Evolutionary conservation across 306 rosid genomes (phyloP), one percentile per base, ranked within the genome.

Genomic region (Canavalia gladiata): DNA sequence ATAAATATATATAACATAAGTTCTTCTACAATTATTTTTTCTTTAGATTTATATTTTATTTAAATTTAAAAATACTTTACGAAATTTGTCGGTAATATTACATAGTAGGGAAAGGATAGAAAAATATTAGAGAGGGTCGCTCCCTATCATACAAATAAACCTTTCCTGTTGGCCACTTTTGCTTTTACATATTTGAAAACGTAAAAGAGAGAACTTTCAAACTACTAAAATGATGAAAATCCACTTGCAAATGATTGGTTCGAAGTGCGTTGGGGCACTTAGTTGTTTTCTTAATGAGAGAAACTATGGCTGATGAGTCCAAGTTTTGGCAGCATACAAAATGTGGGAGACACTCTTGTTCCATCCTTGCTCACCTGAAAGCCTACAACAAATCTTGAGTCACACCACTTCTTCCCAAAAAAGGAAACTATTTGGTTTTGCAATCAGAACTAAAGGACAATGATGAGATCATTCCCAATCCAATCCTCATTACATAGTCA

Each of bases 331-430:
- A 75, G 78, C 85, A 87, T 72, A 76, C 64, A 68, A 13, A 84
- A 76, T 66, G 92, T 92, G 98, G 97, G 90, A 77, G 87, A 88
- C 97, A 90, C 71, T 70, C 87, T 79, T 86, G 80, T 87, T 84
- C 85, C 88, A 89, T 84, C 85, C 87, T 68, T 87, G 93, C 84
- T 67, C 77, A 68, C 85, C 82, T 83, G 41, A 86, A 80, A 67
- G 81, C 92, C 87, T 84, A 89, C 89, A 89, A 67, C 75, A 56
- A 72, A 69, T 85, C 84, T 72, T 62, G 8, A 76, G 84, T 87
- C 87, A 82, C 90, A 87, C 80, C 86, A 78, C 85, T 84, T 70
- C 45, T 68, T 55, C 45, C 51, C 43, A 8, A 9, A 73, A 75
- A 37, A 31, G 59, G 55, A 76, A 86, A 67, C 65, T 81, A 51